Evolutionary conservation across 23 red algal genomes (phyloP), one percentile per base, ranked within the genome.

Genomic region (Gracilaria gracilis): DNA sequence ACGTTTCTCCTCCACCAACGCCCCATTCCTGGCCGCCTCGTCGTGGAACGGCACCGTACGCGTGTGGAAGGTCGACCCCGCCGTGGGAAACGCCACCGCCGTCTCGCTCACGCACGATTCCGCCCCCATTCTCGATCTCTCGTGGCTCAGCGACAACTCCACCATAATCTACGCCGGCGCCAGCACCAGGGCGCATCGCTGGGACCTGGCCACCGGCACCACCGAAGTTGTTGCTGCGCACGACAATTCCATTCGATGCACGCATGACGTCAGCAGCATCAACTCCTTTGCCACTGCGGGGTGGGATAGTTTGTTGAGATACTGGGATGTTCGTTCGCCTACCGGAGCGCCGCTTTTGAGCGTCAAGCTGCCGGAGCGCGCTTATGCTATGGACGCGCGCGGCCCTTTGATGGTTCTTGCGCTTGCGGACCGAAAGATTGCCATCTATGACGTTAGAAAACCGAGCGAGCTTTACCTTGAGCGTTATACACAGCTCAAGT

Each of bases 41-140:
- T 93, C 94, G 8, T 99, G 97, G 97, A 95, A 99, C 81, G 95
- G 95, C 50, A 88, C 93, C 40, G 87, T 95, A 75, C 94, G 97
- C 28, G 70, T 79, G 2, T 99, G 94, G 91, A 93, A 96, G 44
- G 77, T 99, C 0, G 66, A 96, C 28, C 32, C 79, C 4, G 36
- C 77, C 9, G 4, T 61, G n/a, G 82, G 78, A 31, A 57, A 42
- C 42, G 95, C 94, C 11, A 79, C 73, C 19, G 84, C 81, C 17
- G 83, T 96, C 23, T 80, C 87, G 14, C 39, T 93, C 74, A 86
- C 81, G 24, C 47, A 58, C 40, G 84, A 94, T 27, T 38, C 34
- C 13, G 91, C 87, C 2, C 97, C 97, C 19, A 71, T 99, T 32
- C 80, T 99, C 47, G 94, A 93, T 33, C 49, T 81, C 13, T 47